Conservation (phyloP, 495 filamentous ascomycete species). For the Haplographium delicatum region DNA sequence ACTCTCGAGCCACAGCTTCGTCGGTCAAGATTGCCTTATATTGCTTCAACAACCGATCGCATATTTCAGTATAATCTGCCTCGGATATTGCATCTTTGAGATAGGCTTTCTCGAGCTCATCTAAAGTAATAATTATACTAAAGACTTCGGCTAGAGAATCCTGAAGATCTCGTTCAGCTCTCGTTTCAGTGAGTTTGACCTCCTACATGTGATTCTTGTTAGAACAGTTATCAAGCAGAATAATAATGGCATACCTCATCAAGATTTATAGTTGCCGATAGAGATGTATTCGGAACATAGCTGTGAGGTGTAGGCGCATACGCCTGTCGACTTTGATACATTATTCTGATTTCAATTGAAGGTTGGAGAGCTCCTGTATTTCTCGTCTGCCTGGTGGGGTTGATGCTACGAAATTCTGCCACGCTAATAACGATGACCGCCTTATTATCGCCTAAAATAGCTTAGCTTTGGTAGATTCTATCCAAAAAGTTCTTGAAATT, state of each 20-base stretch:
- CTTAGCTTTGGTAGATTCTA: slow-evolving; percentile 17
- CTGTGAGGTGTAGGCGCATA: slow-evolving; percentile 92
- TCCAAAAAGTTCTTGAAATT: slow-evolving; percentile 20
- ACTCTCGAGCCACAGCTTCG: slow-evolving; percentile 75
- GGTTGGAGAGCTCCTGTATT: neutral
- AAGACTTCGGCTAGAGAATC: slow-evolving; percentile 97
- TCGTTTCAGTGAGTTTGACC: slow-evolving; percentile 81
- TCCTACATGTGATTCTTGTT: slow-evolving; percentile 52
- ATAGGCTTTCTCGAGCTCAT: slow-evolving; percentile 94
- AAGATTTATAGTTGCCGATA: slow-evolving; percentile 84
- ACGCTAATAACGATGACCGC: slow-evolving; percentile 1
- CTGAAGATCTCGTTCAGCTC: slow-evolving; percentile 85
- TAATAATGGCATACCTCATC: slow-evolving; percentile 64
- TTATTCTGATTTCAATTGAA: neutral
- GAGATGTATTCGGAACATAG: slow-evolving; percentile 72
- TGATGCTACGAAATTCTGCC: slow-evolving; percentile 1
- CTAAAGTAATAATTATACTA: slow-evolving; percentile 92
- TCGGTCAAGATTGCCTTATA: slow-evolving; percentile 91
- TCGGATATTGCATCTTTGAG: slow-evolving; percentile 93
- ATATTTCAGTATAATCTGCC: slow-evolving; percentile 90
- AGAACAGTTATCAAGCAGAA: slow-evolving; percentile 10
- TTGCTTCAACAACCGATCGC: slow-evolving; percentile 86
- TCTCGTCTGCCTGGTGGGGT: slow-evolving; percentile 8
- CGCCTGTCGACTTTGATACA: slow-evolving; percentile 38
- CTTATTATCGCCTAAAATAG: slow-evolving; percentile 3